Conservation (phyloP, 768 basidiomycete genomes). For the Trametes meyenii region DNA sequence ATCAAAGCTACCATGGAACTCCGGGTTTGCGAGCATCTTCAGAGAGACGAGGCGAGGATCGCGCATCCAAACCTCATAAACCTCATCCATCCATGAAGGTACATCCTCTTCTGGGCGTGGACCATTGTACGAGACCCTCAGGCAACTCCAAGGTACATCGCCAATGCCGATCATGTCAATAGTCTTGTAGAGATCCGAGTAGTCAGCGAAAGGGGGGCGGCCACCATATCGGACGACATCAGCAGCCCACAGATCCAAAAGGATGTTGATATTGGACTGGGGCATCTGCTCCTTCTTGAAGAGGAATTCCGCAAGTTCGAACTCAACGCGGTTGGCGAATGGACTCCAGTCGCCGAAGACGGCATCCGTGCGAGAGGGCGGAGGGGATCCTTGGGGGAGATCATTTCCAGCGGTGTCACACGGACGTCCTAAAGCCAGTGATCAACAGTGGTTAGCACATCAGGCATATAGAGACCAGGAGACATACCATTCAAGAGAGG, state of each 20-base stretch:
- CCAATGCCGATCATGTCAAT: slow-evolving; percentile 36
- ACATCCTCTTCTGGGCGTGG: background rate
- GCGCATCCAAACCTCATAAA: background rate
- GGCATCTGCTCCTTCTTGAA: slow-evolving; percentile 16
- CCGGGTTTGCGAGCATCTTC: background rate
- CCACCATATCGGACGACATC: background rate
- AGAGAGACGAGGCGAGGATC: background rate
- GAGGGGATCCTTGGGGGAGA: too few relatives aligned
- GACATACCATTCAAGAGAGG: too few relatives aligned
- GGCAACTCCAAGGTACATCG: slow-evolving; percentile 41
- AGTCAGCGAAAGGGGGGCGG: slow-evolving; percentile 2
- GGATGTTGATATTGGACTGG: slow-evolving; percentile 15
- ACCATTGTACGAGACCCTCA: slow-evolving; percentile 32
- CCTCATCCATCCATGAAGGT: background rate
- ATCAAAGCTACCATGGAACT: background rate
- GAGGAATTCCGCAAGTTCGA: slow-evolving; percentile 26
- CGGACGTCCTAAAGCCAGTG: too few relatives aligned
- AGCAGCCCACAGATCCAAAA: slow-evolving; percentile 21
- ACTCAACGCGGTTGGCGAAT: background rate
- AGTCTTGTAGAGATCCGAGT: slow-evolving; percentile 26
- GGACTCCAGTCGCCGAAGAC: too few relatives aligned
- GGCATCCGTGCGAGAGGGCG: too few relatives aligned
- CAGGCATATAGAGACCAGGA: too few relatives aligned
- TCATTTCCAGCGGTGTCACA: too few relatives aligned
- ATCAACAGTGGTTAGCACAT: too few relatives aligned